Conservation (phyloP, 257 asterid genomes). For the Solanum clarkiae region DNA sequence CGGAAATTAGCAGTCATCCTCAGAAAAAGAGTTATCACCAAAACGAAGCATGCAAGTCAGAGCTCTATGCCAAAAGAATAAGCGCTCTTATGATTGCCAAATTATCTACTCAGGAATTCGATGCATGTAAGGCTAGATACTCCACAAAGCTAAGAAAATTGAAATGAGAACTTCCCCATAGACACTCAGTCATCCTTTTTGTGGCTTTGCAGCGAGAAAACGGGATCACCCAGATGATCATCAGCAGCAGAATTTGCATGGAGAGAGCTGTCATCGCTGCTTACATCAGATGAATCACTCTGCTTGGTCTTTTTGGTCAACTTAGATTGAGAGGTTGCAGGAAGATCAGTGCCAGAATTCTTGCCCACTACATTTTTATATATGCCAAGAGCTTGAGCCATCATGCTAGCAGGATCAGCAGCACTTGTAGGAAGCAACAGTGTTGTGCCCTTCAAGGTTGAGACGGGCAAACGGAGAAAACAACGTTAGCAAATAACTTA, state of each 20-base stretch:
- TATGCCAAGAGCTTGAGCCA: conserved; percentile 50
- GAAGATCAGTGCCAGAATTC: background rate
- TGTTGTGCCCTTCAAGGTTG: conserved; percentile 53
- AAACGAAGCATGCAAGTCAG: background rate
- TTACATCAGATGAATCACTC: conserved; percentile 3
- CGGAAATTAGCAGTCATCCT: background rate
- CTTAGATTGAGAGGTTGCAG: conserved; percentile 4
- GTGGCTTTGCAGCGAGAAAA: conserved; percentile 34
- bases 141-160: background rate
- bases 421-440: conserved; percentile 66
- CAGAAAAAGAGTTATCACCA: background rate
- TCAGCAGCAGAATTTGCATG: background rate
- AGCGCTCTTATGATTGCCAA: conserved; percentile 8
- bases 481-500: background rate
- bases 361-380: conserved; percentile 48
- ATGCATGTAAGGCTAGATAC: background rate
- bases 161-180: background rate
- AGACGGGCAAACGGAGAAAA: background rate
- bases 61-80: conserved; percentile 9
- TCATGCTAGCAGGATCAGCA: conserved; percentile 60
- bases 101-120: background rate
- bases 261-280: conserved; percentile 6
- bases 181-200: conserved; percentile 9
- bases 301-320: conserved; percentile 1
- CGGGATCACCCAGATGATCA: conserved; percentile 6